Evolutionary conservation across 495 filamentous ascomycete species (phyloP).

Genomic region (Penicillium cataractarum): DNA sequence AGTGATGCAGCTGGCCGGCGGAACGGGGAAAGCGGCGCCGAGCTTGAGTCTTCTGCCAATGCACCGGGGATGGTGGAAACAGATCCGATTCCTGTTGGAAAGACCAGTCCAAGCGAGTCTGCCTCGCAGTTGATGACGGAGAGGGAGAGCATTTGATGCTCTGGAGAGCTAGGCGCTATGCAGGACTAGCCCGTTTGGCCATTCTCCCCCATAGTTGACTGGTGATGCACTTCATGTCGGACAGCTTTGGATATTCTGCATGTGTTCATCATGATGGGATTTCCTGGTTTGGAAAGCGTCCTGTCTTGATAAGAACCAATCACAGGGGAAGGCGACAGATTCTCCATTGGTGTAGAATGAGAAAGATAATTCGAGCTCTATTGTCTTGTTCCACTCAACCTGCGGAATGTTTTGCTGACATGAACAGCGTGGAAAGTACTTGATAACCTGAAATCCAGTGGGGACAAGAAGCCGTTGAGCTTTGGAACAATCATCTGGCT

Average conservation of each 20-base stretch:
- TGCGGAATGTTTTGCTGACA: neutral
- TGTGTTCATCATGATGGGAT: neutral
- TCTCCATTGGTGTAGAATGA: neutral
- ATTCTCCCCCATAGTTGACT: neutral
- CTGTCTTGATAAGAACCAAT: neutral
- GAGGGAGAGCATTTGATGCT: neutral
- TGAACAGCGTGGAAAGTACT: neutral
- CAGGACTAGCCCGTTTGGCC: neutral
- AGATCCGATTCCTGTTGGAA: neutral
- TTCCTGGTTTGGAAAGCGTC: neutral
- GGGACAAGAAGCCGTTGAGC: neutral
- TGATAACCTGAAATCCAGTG: neutral
- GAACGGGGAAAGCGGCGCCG: slow-evolving; percentile 32
- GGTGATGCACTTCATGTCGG: neutral
- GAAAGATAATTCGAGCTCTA: neutral
- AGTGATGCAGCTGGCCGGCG: slow-evolving; percentile 35
- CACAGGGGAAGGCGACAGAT: too few relatives aligned
- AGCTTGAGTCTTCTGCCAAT: slow-evolving; percentile 14
- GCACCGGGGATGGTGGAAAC: slow-evolving; percentile 13
- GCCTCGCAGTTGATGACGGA: slow-evolving; percentile 5
- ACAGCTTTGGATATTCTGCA: neutral
- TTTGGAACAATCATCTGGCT: neutral
- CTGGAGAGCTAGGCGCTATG: neutral
- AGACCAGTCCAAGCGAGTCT: neutral
- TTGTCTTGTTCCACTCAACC: neutral